Evolutionary conservation across 495 filamentous ascomycete species (phyloP).

Genomic region (Jackrogersella multiformis): DNA sequence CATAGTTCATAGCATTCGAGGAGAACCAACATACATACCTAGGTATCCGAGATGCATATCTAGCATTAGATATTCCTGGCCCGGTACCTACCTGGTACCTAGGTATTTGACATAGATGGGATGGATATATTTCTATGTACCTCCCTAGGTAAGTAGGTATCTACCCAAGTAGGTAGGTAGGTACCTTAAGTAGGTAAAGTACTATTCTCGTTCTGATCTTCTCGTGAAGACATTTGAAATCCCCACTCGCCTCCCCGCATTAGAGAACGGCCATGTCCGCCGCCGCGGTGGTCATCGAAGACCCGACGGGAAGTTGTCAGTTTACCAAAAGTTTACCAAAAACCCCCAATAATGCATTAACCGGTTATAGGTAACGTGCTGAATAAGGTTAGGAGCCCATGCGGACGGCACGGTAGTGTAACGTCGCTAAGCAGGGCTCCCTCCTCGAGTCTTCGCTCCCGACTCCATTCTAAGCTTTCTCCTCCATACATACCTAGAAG

Average conservation of each 20-base stretch:
- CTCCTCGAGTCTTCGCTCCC: slow-evolving; percentile 18
- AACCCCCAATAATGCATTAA: slow-evolving; percentile 12
- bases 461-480: not conserved
- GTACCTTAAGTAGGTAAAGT: too few relatives aligned
- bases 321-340: too few relatives aligned
- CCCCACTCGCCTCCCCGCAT: slow-evolving; percentile 36
- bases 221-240: slow-evolving; percentile 9
- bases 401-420: slow-evolving; percentile 34
- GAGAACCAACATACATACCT: not conserved
- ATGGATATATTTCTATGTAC: too few relatives aligned
- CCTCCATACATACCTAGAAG: not conserved
- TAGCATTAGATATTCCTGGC: too few relatives aligned
- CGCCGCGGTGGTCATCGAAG: slow-evolving; percentile 21
- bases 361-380: slow-evolving; percentile 28
- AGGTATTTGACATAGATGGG: too few relatives aligned
- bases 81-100: too few relatives aligned
- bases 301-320: slow-evolving; percentile 27
- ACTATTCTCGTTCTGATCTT: slow-evolving; percentile 2
- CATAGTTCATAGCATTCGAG: too few relatives aligned
- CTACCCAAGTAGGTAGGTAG: too few relatives aligned
- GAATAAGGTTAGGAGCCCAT: slow-evolving; percentile 38
- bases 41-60: too few relatives aligned
- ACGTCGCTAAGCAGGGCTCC: slow-evolving; percentile 37
- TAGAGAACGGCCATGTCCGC: slow-evolving; percentile 18
- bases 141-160: too few relatives aligned